These are phyloP conservation scores for Leucogyrophana mollusca DNA, from an alignment of 768 basidiomycete genomes.

Conservation along the genomic window DNA sequence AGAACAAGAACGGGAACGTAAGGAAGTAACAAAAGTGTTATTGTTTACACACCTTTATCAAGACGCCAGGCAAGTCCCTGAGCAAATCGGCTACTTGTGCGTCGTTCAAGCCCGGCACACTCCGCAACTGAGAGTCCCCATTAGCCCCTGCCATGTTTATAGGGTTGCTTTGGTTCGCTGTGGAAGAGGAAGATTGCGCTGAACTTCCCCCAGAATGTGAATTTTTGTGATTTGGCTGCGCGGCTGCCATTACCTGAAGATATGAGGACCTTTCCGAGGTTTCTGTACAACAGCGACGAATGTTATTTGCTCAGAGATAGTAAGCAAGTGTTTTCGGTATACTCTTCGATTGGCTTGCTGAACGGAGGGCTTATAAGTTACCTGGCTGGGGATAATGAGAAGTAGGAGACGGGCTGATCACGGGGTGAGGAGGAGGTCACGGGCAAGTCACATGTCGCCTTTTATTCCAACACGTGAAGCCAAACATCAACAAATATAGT, in stretches of 20 bases:
- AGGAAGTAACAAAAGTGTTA: constrained; percentile 3
- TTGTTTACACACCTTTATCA: constrained; percentile 49
- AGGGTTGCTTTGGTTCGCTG: background rate
- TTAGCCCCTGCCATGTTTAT: constrained; percentile 8
- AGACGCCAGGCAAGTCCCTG: constrained; percentile 51
- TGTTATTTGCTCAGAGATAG: too few species aligned
- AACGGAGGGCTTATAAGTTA: background rate
- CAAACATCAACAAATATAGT: constrained; percentile 31
- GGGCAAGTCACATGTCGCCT: constrained; percentile 39
- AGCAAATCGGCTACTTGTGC: constrained; percentile 60
- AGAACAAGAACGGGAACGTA: constrained; percentile 1
- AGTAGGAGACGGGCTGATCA: constrained; percentile 34
- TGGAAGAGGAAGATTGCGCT: too few species aligned
- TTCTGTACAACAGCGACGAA: constrained; percentile 8
- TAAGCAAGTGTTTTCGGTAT: too few species aligned
- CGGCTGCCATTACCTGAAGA: background rate
- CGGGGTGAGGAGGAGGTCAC: constrained; percentile 43
- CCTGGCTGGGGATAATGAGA: constrained; percentile 11
- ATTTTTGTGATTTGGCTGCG: too few species aligned
- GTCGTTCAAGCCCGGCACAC: constrained; percentile 37
- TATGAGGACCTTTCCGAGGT: background rate
- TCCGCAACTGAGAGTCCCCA: constrained; percentile 9
- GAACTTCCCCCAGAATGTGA: too few species aligned
- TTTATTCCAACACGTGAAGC: constrained; percentile 27
- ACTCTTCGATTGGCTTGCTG: too few species aligned